phyloP scores from a whole-genome alignment of 2,329 filamentous ascomycete genomes.

The Neonectria magnoliae region DNA sequence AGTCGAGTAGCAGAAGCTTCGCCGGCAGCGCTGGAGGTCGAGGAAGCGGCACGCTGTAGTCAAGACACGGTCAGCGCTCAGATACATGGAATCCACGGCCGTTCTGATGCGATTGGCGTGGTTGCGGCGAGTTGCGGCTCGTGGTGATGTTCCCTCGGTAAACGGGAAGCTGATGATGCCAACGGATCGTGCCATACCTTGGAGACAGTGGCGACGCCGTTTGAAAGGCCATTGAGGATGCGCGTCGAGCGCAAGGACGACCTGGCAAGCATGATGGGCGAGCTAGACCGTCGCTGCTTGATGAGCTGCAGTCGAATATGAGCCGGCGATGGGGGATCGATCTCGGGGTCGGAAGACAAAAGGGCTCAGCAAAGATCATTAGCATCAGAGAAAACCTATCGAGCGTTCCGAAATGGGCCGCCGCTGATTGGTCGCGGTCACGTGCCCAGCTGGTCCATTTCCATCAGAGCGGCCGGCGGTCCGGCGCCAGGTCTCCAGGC shows the following conservation, averaged over 20 bases:
- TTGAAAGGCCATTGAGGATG: constrained; percentile 81
- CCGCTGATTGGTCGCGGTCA: constrained; percentile 54
- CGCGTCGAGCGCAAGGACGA: constrained; percentile 90
- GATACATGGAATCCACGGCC: constrained; percentile 30
- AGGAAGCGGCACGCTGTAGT: constrained; percentile 72
- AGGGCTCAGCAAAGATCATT: constrained; percentile 53
- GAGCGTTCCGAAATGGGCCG: constrained; percentile 56
- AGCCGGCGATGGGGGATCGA: constrained; percentile 50
- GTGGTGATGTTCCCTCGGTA: constrained; percentile 49
- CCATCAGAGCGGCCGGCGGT: constrained; percentile 33
- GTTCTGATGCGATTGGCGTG: constrained; percentile 44
- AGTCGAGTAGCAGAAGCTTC: constrained; percentile 79
- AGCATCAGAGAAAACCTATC: constrained; percentile 53
- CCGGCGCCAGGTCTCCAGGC: constrained; percentile 24
- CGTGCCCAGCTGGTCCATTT: constrained; percentile 41
- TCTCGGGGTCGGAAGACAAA: constrained; percentile 52
- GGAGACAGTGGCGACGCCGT: constrained; percentile 75
- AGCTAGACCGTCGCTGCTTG: constrained; percentile 52
- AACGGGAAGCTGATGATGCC: constrained; percentile 41
- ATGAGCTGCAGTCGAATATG: constrained; percentile 49
- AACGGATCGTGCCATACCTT: constrained; percentile 71
- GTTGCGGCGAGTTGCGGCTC: constrained; percentile 35
- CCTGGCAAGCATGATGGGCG: constrained; percentile 88
- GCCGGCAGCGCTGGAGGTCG: constrained; percentile 77
- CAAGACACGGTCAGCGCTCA: constrained; percentile 52